Conservation (phyloP, 1,139 yeast species). For the Tardiomyces blankii region DNA sequence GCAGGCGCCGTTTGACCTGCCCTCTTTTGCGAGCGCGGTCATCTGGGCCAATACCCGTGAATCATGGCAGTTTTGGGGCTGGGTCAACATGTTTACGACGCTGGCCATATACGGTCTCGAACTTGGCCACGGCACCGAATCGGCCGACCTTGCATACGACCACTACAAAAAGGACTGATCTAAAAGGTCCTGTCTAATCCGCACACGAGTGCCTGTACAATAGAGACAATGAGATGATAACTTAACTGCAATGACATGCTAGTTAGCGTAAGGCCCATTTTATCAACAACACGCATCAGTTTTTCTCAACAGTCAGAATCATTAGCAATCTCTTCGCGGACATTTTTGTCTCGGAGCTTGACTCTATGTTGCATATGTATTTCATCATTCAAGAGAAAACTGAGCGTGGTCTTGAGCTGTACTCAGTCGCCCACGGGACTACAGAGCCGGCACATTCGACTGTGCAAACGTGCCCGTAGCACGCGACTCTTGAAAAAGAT, state of each 20-base stretch:
- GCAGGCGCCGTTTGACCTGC: conserved; percentile 13
- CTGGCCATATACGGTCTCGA: conserved; percentile 72
- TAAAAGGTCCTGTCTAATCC: not conserved
- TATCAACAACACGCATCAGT: too few relatives aligned
- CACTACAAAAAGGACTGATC: not conserved
- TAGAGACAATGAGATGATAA: not conserved
- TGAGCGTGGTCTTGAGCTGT: conserved; percentile 1
- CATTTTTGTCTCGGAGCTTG: conserved; percentile 19
- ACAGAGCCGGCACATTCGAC: conserved; percentile 18
- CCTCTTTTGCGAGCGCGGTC: conserved; percentile 12
- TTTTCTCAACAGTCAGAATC: not conserved
- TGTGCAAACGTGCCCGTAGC: conserved; percentile 10
- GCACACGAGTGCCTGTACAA: not conserved
- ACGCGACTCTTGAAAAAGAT: conserved; percentile 5
- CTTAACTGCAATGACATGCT: too few relatives aligned
- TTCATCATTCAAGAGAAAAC: conserved; percentile 12
- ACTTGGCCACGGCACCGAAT: conserved; percentile 23
- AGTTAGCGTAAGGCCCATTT: too few relatives aligned
- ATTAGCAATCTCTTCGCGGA: conserved; percentile 7
- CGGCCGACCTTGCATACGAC: not conserved
- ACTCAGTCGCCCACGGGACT: not conserved
- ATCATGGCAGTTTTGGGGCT: conserved; percentile 87
- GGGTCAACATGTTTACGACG: conserved; percentile 82
- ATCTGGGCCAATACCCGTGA: conserved; percentile 46
- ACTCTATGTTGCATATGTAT: conserved; percentile 21